These are phyloP conservation scores for Barnettozyma siamensis DNA, from an alignment of 805 yeast species.

Conservation along the genomic window DNA sequence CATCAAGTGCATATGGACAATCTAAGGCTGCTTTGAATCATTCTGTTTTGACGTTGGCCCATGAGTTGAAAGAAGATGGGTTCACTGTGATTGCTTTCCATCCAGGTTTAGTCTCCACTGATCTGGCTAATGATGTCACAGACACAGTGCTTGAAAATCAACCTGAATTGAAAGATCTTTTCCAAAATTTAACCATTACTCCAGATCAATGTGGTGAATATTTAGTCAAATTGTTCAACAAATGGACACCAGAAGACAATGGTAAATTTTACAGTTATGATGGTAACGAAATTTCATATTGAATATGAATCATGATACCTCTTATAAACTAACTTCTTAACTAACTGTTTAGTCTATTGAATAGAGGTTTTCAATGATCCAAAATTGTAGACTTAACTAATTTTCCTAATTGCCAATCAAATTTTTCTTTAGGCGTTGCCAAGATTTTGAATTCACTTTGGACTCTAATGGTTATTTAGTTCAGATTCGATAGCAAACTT, in stretches of 20 bases:
- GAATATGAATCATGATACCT: too few relatives aligned
- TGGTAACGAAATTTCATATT: neutral
- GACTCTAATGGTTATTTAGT: too few relatives aligned
- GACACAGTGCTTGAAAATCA: neutral
- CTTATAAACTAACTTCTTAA: too few relatives aligned
- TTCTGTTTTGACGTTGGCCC: slow-evolving; percentile 21
- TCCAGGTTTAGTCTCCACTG: slow-evolving; percentile 35
- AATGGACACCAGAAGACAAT: neutral
- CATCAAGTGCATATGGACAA: neutral
- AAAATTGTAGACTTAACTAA: too few relatives aligned
- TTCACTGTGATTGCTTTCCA: slow-evolving; percentile 28
- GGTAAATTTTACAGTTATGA: neutral
- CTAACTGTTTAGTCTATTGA: too few relatives aligned
- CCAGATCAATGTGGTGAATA: neutral
- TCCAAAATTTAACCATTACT: neutral
- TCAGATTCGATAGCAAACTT: too few relatives aligned
- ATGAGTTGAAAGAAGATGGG: slow-evolving; percentile 23
- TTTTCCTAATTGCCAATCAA: too few relatives aligned
- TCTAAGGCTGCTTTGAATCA: slow-evolving; percentile 21
- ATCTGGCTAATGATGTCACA: slow-evolving; percentile 20
- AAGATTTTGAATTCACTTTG: too few relatives aligned
- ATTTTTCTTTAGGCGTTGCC: too few relatives aligned
- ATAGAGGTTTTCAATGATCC: too few relatives aligned
- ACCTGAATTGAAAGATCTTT: neutral
- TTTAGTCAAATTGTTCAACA: too few relatives aligned